These are phyloP conservation scores for Termitomyces sp. DNA, from an alignment of 768 basidiomycete genomes.

Conservation along the genomic window DNA sequence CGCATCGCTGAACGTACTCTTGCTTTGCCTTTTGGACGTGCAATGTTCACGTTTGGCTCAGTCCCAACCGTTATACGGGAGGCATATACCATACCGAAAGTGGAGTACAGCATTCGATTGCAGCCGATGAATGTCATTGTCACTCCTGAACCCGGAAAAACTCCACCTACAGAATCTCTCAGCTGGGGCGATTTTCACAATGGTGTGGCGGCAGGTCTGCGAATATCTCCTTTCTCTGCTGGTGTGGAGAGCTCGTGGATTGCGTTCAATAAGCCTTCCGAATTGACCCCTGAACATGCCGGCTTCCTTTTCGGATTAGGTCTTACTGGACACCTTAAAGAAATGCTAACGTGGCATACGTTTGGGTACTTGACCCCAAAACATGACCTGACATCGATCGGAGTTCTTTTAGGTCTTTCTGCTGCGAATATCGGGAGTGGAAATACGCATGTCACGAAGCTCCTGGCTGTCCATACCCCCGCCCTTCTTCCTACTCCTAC, in stretches of 20 bases:
- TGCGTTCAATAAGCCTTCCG: constrained; percentile 89
- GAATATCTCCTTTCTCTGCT: constrained; percentile 70
- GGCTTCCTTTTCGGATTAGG: constrained; percentile 94
- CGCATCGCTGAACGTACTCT: constrained; percentile 85
- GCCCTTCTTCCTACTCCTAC: constrained; percentile 85
- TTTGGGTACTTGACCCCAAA: constrained; percentile 95
- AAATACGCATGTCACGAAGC: constrained; percentile 85
- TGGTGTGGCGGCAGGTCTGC: constrained; percentile 89
- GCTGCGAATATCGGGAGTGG: constrained; percentile 86
- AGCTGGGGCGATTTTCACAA: constrained; percentile 99
- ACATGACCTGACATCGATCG: constrained; percentile 94
- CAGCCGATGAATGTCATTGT: constrained; percentile 69
- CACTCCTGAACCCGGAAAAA: constrained; percentile 68
- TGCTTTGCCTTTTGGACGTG: constrained; percentile 86
- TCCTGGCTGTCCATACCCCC: constrained; percentile 90
- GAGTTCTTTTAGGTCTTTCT: constrained; percentile 88
- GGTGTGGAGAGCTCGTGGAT: constrained; percentile 94
- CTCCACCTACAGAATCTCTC: constrained; percentile 60
- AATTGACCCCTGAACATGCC: constrained; percentile 92
- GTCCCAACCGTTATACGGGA: constrained; percentile 73
- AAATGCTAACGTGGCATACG: constrained; percentile 92
- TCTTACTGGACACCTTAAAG: constrained; percentile 84
- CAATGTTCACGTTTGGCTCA: constrained; percentile 88
- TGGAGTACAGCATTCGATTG: constrained; percentile 72
- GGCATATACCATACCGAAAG: constrained; percentile 74